A percentile compares a stretch with the other conserved stretches of the same genome.
Conservation (phyloP, 305 asterid species). For the Fraxinus velutina region DNA sequence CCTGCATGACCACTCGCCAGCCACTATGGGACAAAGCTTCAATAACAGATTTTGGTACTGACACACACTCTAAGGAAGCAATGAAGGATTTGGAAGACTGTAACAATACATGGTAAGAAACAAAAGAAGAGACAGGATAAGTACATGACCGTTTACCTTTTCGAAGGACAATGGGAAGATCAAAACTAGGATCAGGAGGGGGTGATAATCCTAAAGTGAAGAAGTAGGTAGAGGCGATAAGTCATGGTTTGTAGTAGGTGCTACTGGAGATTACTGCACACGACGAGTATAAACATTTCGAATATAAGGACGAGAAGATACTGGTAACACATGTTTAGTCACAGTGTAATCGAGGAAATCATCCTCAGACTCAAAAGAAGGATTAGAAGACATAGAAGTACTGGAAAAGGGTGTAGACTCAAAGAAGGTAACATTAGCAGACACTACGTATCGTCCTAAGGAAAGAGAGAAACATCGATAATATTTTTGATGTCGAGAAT, state of each 20-base stretch:
- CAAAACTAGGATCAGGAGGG: not conserved
- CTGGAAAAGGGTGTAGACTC: not conserved
- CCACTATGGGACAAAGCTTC: too few species aligned
- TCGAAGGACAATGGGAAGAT: not conserved
- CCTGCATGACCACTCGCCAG: not conserved
- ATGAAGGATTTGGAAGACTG: too few species aligned
- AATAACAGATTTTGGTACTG: too few species aligned
- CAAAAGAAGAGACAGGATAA: not conserved
- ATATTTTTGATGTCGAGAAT: not conserved
- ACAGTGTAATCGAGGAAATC: not conserved
- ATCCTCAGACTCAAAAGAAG: not conserved
- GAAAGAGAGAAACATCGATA: not conserved
- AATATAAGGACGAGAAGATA: not conserved
- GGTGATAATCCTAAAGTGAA: not conserved
- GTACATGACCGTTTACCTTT: not conserved
- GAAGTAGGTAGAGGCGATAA: not conserved
- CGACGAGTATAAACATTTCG: not conserved
- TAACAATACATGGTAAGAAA: not conserved
- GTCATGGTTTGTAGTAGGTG: not conserved
- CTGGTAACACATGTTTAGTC: not conserved
- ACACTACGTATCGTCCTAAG: not conserved
- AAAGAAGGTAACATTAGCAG: not conserved
- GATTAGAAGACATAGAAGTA: not conserved
- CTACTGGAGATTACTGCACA: not conserved
- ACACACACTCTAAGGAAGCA: too few species aligned